Evolutionary conservation across 2,329 filamentous ascomycete species (phyloP).

Genomic region (Colletotrichum lini): DNA sequence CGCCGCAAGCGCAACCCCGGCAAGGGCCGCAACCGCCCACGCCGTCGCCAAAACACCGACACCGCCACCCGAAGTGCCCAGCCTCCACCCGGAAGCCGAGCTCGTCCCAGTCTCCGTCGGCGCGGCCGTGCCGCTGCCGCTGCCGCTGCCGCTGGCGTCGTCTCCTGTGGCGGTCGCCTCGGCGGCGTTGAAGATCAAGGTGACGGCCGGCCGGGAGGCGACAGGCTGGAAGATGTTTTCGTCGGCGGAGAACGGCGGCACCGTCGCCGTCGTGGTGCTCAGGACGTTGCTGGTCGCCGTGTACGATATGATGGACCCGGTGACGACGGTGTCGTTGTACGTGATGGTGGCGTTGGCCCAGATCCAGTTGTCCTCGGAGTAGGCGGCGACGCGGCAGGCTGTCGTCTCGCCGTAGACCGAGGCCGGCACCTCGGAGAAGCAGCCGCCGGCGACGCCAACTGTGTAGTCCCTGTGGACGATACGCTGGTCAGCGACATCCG

Average conservation of each 20-base stretch:
- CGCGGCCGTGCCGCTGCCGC: neutral
- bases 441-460: constrained; percentile 6
- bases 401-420: constrained; percentile 19
- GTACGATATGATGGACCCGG: neutral
- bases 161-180: neutral
- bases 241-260: neutral
- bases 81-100: constrained; percentile 1
- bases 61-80: constrained; percentile 1
- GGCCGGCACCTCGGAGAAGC: neutral
- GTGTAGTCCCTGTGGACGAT: neutral
- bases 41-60: neutral
- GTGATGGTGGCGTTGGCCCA: constrained; percentile 11
- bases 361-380: neutral
- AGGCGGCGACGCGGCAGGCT: neutral
- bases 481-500: neutral
- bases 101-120: constrained; percentile 7
- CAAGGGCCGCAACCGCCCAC: constrained; percentile 22
- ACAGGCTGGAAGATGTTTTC: neutral
- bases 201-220: constrained; percentile 10
- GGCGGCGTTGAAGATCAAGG: constrained; percentile 3
- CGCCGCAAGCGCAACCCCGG: constrained; percentile 8
- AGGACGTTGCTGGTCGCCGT: neutral
- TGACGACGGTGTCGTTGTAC: constrained; percentile 21
- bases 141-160: neutral
- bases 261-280: neutral